Percentiles rank a stretch among this genome's conserved stretches.
phyloP scores from a whole-genome alignment of 1,284 basidiomycete species.

The Melampsora larici-populina region DNA sequence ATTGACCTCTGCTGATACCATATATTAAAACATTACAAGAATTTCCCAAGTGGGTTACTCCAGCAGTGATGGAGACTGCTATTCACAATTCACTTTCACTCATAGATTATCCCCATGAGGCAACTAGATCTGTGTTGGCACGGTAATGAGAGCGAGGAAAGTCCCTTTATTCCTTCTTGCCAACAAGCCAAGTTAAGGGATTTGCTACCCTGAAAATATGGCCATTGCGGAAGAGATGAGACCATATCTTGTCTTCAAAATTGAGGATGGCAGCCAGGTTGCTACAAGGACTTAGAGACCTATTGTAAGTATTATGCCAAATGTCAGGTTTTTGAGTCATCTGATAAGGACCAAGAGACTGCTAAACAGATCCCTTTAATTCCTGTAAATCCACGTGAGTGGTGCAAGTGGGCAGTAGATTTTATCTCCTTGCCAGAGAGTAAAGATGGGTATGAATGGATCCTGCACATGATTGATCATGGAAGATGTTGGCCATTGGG shows the following conservation, averaged over 20 bases:
- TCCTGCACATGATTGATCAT: no score
- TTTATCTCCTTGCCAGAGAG: no score
- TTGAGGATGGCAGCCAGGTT: not conserved
- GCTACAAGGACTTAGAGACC: not conserved
- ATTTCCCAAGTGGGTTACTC: not conserved
- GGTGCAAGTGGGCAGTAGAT: no score
- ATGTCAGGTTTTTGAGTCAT: not conserved
- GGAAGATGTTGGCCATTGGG: no score
- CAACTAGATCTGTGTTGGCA: not conserved
- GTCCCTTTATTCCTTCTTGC: not conserved
- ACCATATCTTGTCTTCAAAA: not conserved
- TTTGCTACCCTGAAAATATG: not conserved
- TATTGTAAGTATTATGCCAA: not conserved
- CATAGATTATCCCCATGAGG: not conserved
- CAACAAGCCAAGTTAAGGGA: not conserved
- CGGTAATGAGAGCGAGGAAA: no score
- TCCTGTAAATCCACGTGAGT: no score
- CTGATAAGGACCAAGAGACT: not conserved
- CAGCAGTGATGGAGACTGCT: not conserved
- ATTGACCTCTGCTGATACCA: conserved; percentile 5
- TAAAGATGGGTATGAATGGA: no score
- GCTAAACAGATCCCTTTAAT: not conserved
- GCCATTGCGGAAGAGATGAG: no score
- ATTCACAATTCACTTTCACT: not conserved
- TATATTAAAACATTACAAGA: not conserved